These are phyloP conservation scores for Geranomyces michiganensis DNA, from an alignment of 192 early-diverging fungal species.

Conservation along the genomic window DNA sequence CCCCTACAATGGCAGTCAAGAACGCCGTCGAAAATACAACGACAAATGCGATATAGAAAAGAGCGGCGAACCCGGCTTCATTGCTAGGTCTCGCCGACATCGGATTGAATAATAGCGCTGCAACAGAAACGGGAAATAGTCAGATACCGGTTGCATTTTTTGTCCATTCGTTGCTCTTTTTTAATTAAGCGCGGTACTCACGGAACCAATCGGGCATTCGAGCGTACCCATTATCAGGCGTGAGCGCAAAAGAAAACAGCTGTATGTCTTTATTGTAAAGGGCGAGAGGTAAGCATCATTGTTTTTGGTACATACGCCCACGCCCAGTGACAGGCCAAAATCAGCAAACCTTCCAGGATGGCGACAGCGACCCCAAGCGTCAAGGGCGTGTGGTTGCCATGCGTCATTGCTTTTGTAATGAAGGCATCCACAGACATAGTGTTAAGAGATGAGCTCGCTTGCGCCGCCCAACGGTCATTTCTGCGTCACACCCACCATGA, in stretches of 20 bases:
- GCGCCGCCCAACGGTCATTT: no score
- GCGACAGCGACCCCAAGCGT: slow-evolving; percentile 3
- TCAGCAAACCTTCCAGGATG: slow-evolving; percentile 8
- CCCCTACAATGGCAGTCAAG: slow-evolving; percentile 18
- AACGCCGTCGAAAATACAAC: neutral
- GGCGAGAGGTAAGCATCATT: no score
- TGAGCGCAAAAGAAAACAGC: slow-evolving; percentile 26
- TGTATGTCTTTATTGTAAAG: slow-evolving; percentile 9
- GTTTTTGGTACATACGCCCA: no score
- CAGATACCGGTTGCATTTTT: neutral
- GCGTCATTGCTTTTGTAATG: slow-evolving; percentile 23
- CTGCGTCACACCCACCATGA: neutral
- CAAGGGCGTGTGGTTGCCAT: slow-evolving; percentile 16
- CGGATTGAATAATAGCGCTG: slow-evolving; percentile 24
- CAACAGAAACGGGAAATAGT: neutral
- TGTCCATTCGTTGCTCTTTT: no score
- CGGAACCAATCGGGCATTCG: slow-evolving; percentile 21
- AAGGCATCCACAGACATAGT: neutral
- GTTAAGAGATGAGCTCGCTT: no score
- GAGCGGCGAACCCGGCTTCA: neutral
- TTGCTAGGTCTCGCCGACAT: slow-evolving; percentile 1
- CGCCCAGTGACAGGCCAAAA: no score
- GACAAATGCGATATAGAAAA: slow-evolving; percentile 25
- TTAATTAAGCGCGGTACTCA: neutral
- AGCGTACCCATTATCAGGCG: slow-evolving; percentile 8